phyloP scores from a whole-genome alignment of 805 yeast genomes.

The Zygotorulaspora danielsina region DNA sequence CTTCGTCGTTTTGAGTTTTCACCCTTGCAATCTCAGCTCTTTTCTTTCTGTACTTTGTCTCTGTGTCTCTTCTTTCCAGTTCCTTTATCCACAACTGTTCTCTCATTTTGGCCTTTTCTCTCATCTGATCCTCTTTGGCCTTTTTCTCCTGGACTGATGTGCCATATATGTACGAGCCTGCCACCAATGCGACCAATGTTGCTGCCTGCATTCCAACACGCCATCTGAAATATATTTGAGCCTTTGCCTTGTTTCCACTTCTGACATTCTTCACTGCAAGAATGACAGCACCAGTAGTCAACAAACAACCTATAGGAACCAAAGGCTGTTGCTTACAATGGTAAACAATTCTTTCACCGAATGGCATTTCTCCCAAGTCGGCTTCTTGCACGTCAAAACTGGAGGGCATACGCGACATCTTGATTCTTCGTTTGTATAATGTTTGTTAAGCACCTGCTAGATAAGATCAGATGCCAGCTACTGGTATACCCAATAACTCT shows the following conservation, averaged over 20 bases:
- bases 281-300: slow-evolving; percentile 75
- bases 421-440: neutral
- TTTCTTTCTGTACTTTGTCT: slow-evolving; percentile 59
- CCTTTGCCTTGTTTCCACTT: slow-evolving; percentile 65
- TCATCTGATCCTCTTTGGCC: slow-evolving; percentile 58
- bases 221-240: slow-evolving; percentile 85
- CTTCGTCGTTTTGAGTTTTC: slow-evolving; percentile 39
- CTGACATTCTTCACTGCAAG: slow-evolving; percentile 74
- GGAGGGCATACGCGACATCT: slow-evolving; percentile 27
- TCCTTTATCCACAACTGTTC: slow-evolving; percentile 87
- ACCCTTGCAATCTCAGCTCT: slow-evolving; percentile 60
- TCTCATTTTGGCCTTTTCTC: slow-evolving; percentile 78
- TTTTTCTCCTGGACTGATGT: slow-evolving; percentile 43
- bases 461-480: too few species aligned
- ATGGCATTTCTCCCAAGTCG: slow-evolving; percentile 37
- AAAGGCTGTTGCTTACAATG: slow-evolving; percentile 82
- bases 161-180: slow-evolving; percentile 72
- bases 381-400: slow-evolving; percentile 35
- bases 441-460: too few species aligned
- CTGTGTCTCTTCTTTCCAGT: slow-evolving; percentile 78
- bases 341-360: slow-evolving; percentile 52
- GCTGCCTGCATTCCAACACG: slow-evolving; percentile 84
- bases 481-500: too few species aligned
- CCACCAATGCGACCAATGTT: slow-evolving; percentile 75
- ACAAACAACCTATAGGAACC: slow-evolving; percentile 77